These are phyloP conservation scores for Hibiscus syriacus DNA, from an alignment of 345 rosid genomes.

Conservation along the genomic window DNA sequence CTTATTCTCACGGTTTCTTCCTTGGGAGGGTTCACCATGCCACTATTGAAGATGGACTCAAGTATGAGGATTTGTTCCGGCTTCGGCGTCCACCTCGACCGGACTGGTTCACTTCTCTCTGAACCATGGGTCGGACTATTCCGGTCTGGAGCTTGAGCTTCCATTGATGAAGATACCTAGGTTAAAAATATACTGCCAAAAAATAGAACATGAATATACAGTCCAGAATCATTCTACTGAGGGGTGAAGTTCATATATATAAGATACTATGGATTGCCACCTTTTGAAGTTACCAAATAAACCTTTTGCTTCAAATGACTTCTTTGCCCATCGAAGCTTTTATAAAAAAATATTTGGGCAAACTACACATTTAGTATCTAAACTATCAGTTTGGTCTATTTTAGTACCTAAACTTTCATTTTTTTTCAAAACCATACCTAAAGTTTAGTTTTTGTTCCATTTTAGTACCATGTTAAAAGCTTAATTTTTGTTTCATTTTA, in stretches of 20 bases:
- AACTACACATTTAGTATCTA: no score
- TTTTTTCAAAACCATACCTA: no score
- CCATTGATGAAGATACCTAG: conserved; percentile 34
- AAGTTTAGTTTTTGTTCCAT: no score
- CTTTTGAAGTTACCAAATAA: conserved; percentile 26
- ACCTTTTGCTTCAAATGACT: conserved; percentile 23
- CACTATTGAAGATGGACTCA: conserved; percentile 96
- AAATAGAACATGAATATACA: conserved; percentile 26
- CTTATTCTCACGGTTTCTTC: conserved; percentile 90
- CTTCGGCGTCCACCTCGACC: conserved; percentile 98
- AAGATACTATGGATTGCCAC: conserved; percentile 24
- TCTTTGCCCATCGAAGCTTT: background rate
- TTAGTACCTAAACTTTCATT: no score
- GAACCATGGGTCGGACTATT: conserved; percentile 34
- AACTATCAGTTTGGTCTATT: no score
- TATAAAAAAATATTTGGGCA: no score
- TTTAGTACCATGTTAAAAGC: no score
- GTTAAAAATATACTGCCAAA: conserved; percentile 1
- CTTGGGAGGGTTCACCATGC: conserved; percentile 98
- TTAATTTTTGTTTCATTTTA: no score
- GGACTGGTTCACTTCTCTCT: conserved; percentile 59
- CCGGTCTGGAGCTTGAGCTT: conserved; percentile 53
- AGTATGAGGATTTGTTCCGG: conserved; percentile 97
- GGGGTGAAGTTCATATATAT: conserved; percentile 20
- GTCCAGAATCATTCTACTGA: conserved; percentile 20